A percentile compares a stretch with the other conserved stretches of the same genome.
Evolutionary conservation across 2,329 filamentous ascomycete genomes (phyloP).

Genomic region (Teratosphaeria nubilosa): DNA sequence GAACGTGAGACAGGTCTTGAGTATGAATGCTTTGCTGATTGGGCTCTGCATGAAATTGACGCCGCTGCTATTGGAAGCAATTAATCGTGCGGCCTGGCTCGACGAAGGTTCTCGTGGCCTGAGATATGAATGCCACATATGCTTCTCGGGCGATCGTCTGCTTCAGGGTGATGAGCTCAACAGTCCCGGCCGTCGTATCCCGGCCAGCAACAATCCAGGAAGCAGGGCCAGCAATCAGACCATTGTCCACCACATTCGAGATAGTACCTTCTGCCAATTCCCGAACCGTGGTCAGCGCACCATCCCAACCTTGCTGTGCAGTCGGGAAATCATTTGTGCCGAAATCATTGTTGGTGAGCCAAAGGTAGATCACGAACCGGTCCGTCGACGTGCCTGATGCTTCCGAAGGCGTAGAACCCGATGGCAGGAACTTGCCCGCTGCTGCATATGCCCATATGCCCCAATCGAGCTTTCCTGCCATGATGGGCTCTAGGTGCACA

Average conservation of each 20-base stretch:
- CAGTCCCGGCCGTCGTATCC: slow-evolving; percentile 7
- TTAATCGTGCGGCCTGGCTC: slow-evolving; percentile 3
- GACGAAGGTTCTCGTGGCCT: slow-evolving; percentile 14
- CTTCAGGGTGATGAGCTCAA: slow-evolving; percentile 30
- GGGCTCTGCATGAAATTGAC: slow-evolving; percentile 13
- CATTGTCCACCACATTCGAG: slow-evolving; percentile 32
- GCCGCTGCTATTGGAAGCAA: background rate
- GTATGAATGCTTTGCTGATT: slow-evolving; percentile 31
- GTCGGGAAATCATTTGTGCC: slow-evolving; percentile 31
- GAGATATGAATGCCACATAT: slow-evolving; percentile 22
- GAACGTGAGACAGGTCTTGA: slow-evolving; percentile 30
- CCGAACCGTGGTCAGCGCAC: slow-evolving; percentile 33
- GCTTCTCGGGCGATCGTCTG: slow-evolving; percentile 32
- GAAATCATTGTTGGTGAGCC: slow-evolving; percentile 36
- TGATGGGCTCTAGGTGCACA: slow-evolving; percentile 28
- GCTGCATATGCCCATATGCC: slow-evolving; percentile 35
- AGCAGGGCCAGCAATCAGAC: slow-evolving; percentile 15
- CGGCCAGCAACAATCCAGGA: background rate
- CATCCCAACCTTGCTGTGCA: slow-evolving; percentile 36
- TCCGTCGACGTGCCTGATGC: slow-evolving; percentile 25
- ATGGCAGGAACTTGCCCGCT: slow-evolving; percentile 32
- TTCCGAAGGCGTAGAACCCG: slow-evolving; percentile 28
- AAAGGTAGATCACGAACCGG: slow-evolving; percentile 33
- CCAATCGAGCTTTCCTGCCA: slow-evolving; percentile 35
- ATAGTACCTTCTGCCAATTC: slow-evolving; percentile 35